phyloP scores from a whole-genome alignment of 371 early-diverging fungal genomes.

The Funneliformis caledonium region DNA sequence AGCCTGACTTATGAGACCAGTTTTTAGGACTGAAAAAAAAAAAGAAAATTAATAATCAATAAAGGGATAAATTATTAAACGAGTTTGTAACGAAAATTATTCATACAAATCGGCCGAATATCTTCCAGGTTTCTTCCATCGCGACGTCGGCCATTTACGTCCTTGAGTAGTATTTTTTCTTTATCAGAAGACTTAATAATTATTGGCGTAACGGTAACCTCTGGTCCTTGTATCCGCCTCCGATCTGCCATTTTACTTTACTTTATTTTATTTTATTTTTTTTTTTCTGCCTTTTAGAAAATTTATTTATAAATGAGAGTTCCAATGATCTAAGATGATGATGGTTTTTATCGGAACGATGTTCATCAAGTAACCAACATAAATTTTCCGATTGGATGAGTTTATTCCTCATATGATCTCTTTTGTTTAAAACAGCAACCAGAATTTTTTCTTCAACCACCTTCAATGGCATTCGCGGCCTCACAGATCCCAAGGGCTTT shows the following conservation, averaged over 20 bases:
- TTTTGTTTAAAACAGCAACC: neutral
- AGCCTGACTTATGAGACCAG: constrained; percentile 85
- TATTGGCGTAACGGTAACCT: constrained; percentile 71
- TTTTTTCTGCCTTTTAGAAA: neutral
- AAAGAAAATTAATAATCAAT: neutral
- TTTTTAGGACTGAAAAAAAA: constrained; percentile 67
- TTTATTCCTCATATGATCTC: neutral
- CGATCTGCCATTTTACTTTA: constrained; percentile 54
- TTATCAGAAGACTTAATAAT: constrained; percentile 37
- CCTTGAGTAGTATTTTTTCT: constrained; percentile 26
- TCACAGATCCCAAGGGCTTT: neutral
- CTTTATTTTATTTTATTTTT: too few species aligned
- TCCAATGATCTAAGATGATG: neutral
- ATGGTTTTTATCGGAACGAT: neutral
- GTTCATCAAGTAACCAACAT: neutral
- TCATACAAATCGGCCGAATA: constrained; percentile 67
- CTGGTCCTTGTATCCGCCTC: constrained; percentile 78
- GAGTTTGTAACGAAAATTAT: constrained; percentile 28
- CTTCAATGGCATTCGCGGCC: constrained; percentile 6
- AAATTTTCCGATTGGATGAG: neutral
- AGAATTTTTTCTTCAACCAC: neutral
- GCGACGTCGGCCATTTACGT: constrained; percentile 49
- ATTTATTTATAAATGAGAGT: neutral
- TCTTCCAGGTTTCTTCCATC: constrained; percentile 63
- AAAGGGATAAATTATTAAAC: constrained; percentile 21